Evolutionary conservation across 192 early-diverging fungal genomes (phyloP).

Genomic region (Umbelopsis sp.): DNA sequence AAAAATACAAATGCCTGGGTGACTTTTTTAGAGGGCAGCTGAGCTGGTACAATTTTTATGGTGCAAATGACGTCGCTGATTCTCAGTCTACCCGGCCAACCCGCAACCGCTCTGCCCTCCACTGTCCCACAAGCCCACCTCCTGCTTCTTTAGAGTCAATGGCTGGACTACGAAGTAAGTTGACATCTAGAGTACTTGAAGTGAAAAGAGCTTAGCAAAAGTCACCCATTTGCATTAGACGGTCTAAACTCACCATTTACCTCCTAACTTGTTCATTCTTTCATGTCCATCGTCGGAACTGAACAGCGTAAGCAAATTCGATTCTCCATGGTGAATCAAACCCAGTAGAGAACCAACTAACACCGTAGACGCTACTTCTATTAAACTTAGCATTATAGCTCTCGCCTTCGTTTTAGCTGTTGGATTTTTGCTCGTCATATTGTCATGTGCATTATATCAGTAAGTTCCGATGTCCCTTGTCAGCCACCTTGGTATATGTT

Average conservation of each 20-base stretch:
- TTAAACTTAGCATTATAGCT: constrained; percentile 77
- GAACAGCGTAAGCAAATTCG: constrained; percentile 5
- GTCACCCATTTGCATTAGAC: too few species aligned
- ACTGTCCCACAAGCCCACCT: too few species aligned
- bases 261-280: too few species aligned
- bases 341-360: not conserved
- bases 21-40: not conserved
- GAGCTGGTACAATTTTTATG: not conserved
- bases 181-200: not conserved
- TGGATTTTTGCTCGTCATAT: constrained; percentile 91
- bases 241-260: too few species aligned
- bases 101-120: too few species aligned
- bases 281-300: not conserved
- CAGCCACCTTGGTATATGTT: not conserved
- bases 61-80: not conserved
- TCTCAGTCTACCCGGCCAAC: not conserved
- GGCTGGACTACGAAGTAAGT: constrained; percentile 13
- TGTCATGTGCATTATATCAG: constrained; percentile 93
- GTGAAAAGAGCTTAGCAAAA: not conserved
- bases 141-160: constrained; percentile 3
- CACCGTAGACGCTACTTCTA: not conserved
- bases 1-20: not conserved
- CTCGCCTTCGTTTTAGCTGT: constrained; percentile 90
- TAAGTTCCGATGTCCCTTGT: constrained; percentile 34
- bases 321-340: not conserved